Evolutionary conservation across 768 basidiomycete species (phyloP).

Genomic region (Wakefieldia striispora): DNA sequence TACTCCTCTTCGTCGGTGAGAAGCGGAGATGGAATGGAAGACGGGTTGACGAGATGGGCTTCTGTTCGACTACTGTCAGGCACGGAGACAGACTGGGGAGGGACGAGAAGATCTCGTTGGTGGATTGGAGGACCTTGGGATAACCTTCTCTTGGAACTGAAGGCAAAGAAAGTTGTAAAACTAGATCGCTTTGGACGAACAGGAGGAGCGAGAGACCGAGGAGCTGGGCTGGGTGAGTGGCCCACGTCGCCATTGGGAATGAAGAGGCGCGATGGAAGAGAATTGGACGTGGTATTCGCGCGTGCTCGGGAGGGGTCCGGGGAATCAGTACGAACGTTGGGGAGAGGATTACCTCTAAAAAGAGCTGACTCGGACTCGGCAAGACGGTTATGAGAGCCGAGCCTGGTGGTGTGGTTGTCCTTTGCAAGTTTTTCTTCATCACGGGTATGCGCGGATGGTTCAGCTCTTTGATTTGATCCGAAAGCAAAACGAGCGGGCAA

Average conservation of each 20-base stretch:
- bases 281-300: conserved; percentile 29
- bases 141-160: conserved; percentile 25
- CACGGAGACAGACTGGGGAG: conserved; percentile 11
- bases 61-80: conserved; percentile 3
- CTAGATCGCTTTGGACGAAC: conserved; percentile 45
- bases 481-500: conserved; percentile 39
- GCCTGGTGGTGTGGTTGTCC: conserved; percentile 22
- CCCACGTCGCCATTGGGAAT: conserved; percentile 60
- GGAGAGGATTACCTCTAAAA: conserved; percentile 26
- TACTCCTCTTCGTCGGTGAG: conserved; percentile 43
- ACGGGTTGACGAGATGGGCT: conserved; percentile 10
- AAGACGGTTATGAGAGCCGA: conserved; percentile 32
- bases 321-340: neutral
- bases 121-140: conserved; percentile 11
- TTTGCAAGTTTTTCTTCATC: conserved; percentile 31
- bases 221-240: conserved; percentile 49
- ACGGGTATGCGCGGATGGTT: neutral
- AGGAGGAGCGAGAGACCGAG: conserved; percentile 18
- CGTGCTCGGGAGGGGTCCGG: conserved; percentile 27
- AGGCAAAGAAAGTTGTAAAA: conserved; percentile 28
- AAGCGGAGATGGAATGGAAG: conserved; percentile 20
- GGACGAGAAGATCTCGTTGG: conserved; percentile 6
- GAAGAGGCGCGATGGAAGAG: conserved; percentile 41
- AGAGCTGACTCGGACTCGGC: conserved; percentile 37
- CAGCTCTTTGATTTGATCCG: conserved; percentile 16